Base-by-base conservation (phyloP, 2,329 filamentous ascomycete genomes). In the Tolypocladium inflatum region DNA sequence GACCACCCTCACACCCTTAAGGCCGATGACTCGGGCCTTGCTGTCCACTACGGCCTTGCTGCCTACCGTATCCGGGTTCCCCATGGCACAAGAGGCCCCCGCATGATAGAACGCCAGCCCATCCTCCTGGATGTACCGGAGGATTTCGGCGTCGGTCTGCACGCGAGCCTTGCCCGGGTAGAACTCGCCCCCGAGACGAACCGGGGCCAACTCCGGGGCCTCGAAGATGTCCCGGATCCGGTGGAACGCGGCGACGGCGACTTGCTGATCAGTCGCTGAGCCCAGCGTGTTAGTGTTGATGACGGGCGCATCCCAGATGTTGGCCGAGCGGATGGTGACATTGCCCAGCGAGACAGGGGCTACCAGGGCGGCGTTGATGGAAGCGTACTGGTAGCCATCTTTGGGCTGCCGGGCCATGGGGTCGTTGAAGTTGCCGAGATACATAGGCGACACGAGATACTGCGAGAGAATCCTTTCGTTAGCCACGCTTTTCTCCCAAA, bases 1-100 rank as follows among this genome's bases (percentile, higher is more conserved):
- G 1, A 87, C 84, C 3, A 86, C 84, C 42, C 84, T 72, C 56
- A 87, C 67, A 0, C 79, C 78, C 3, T 72, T 66, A 0, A 84
- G 78, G 2, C 81, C 80, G n/a, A 78, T 71, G 1, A 87, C 83
- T 9, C 77, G 72, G 65, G 85, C 84, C 58, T 78, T 73, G 0
- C 71, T 74, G 67, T 87, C 81, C 55, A 87, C 65, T 2, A 86
- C 82, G 2, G 81, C 82, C 64, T 76, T 77, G 2, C 74, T 68
- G 63, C 87, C 81, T 13, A 26, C 26, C 26, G 26, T 26, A 26
- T 72, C 73, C 1, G 55, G 57, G 51, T 63, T 71, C 8, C 71
- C 71, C 65, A 73, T 73, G 4, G 65, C 64, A 56, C 68, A 70
- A 4, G 71, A 72, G 17, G 66, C 65, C n/a, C 61, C 60, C 5